These are phyloP conservation scores for Osmozyma mogii DNA, from an alignment of 805 yeast genomes.

Conservation along the genomic window DNA sequence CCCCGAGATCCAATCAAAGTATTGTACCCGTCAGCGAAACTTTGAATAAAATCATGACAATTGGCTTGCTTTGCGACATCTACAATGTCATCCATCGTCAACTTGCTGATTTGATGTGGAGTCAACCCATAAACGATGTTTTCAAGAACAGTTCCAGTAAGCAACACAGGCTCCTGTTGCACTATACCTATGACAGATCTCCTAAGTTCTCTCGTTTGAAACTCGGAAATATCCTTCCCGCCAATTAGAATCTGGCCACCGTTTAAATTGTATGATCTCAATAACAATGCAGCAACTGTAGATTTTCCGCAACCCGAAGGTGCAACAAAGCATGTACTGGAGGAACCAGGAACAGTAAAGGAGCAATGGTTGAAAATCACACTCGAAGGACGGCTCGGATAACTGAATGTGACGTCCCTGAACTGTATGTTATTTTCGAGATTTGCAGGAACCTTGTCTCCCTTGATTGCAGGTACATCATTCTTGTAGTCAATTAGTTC, in stretches of 20 bases:
- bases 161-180: constrained; percentile 54
- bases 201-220: constrained; percentile 44
- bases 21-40: constrained; percentile 54
- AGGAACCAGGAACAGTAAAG: constrained; percentile 26
- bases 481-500: constrained; percentile 32
- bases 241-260: constrained; percentile 45
- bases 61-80: constrained; percentile 46
- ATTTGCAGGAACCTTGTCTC: constrained; percentile 17
- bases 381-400: constrained; percentile 33
- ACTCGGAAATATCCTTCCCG: constrained; percentile 39
- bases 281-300: constrained; percentile 46
- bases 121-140: constrained; percentile 48
- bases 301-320: constrained; percentile 59
- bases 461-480: constrained; percentile 29
- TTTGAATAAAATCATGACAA: constrained; percentile 47
- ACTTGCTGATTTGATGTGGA: constrained; percentile 22
- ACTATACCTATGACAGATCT: constrained; percentile 46
- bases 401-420: constrained; percentile 31
- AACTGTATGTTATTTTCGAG: constrained; percentile 29
- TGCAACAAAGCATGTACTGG: constrained; percentile 41
- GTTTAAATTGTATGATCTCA: constrained; percentile 45
- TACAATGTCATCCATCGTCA: constrained; percentile 35
- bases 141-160: constrained; percentile 48
- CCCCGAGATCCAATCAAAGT: constrained; percentile 52
- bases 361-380: constrained; percentile 30